A percentile compares a stretch with the other conserved stretches of the same genome.
Conservation (phyloP, 306 rosid species). For the Cicer pinnatifidum region DNA sequence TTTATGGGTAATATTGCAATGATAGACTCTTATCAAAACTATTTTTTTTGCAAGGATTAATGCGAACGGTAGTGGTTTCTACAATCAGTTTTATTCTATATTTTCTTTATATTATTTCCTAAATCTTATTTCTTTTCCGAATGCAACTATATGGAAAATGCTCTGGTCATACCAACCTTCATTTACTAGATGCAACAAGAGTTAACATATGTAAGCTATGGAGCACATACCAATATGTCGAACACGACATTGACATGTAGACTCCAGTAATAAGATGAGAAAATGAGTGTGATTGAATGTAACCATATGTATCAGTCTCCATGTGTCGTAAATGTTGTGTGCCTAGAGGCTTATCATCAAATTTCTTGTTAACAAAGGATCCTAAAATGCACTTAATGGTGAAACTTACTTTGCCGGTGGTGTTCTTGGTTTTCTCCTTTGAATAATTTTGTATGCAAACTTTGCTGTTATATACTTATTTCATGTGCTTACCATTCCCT, state of each 20-base stretch:
- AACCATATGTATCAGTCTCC: no score
- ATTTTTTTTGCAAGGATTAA: no score
- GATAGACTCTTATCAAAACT: background rate
- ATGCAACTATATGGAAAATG: no score
- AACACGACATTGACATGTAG: no score
- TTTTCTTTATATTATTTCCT: no score
- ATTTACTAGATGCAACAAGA: no score
- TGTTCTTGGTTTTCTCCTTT: conserved; percentile 5
- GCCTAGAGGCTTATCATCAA: background rate
- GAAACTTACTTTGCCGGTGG: background rate
- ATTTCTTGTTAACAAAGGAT: background rate
- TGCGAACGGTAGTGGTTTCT: background rate
- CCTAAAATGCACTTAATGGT: background rate
- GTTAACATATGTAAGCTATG: no score
- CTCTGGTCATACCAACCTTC: no score
- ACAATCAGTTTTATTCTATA: background rate
- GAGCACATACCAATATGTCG: no score
- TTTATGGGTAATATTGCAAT: background rate
- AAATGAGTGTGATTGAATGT: no score
- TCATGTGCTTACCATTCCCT: background rate
- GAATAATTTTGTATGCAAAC: background rate
- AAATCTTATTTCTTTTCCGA: no score
- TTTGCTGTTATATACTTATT: conserved; percentile 1
- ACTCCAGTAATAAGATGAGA: no score
- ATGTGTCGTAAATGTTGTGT: background rate